Evolutionary conservation across 2,329 filamentous ascomycete species (phyloP), one percentile per base, ranked within the genome.

Genomic region (Neoscytalidium dimidiatum): DNA sequence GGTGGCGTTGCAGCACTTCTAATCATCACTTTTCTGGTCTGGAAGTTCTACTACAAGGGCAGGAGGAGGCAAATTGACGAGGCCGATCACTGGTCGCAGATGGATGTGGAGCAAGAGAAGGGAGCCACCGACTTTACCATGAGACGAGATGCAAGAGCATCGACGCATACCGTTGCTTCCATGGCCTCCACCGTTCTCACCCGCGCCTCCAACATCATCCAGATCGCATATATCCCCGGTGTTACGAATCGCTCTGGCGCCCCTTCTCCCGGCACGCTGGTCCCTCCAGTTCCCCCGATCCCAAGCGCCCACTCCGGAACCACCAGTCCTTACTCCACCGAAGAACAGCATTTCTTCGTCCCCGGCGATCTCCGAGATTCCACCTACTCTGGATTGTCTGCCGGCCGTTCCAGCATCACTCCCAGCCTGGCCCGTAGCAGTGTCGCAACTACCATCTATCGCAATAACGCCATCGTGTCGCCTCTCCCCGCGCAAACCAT

Each of bases 191-290:
- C 94, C 28, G 93, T 98, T 66, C 86, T 97, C 67, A 98, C 95
- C 19, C 89, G 95, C 67, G 95, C 95, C 56, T 98, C 95, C 73
- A 99, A 99, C 82, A 94, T 99, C 75, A 99, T 99, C 72, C 95
- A 98, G 80, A 99, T 99, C 79, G 95, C 95, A 64, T 99, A 98
- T 78, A 98, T 99, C 69, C 95, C 95, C 14, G 95, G 95, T 66
- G 94, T 98, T 72, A 97, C 92, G 67, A 97, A 97, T 80, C 88
- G 94, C 70, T 93, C 94, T 13, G 89, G 90, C 7, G 91, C 92
- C 4, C 89, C 90, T n/a, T 94, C 92, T 0, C 92, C 92, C 3
- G 88, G 88, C 43, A 82, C 92, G 21, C 85, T 94, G 58, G 91
- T 96, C 4, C 93, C 94, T n/a, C 94, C 94, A 0, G 94, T 99